phyloP scores from a whole-genome alignment of 495 filamentous ascomycete genomes.

The Podospora anserina region DNA sequence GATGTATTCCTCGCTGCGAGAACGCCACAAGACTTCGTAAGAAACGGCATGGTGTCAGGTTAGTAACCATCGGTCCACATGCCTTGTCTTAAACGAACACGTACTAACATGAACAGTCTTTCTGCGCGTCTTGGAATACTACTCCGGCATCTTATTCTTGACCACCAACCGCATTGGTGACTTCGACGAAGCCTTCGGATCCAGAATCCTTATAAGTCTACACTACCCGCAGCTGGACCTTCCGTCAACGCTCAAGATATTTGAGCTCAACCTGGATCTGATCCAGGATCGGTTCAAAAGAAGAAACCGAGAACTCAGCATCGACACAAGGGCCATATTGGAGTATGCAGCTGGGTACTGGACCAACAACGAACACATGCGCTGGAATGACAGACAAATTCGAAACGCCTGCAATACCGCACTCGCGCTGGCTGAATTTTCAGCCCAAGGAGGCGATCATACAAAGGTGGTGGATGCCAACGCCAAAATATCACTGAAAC shows the following conservation, averaged over 20 bases:
- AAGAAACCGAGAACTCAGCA: background rate
- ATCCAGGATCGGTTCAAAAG: background rate
- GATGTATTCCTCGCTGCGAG: conserved; percentile 54
- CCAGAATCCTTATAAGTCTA: conserved; percentile 49
- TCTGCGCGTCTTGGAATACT: conserved; percentile 55
- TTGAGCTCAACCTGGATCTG: conserved; percentile 16
- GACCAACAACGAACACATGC: background rate
- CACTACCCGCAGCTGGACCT: conserved; percentile 39
- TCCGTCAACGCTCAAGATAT: conserved; percentile 13
- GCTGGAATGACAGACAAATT: conserved; percentile 46
- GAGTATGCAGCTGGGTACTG: conserved; percentile 14
- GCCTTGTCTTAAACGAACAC: conserved; percentile 47
- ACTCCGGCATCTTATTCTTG: conserved; percentile 55
- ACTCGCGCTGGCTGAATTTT: conserved; percentile 32
- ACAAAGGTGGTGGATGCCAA: background rate
- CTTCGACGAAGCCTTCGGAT: conserved; percentile 55
- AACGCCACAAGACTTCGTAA: conserved; percentile 34
- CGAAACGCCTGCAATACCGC: conserved; percentile 44
- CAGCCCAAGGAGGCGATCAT: background rate
- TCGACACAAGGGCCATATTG: conserved; percentile 9
- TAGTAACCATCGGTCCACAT: conserved; percentile 30
- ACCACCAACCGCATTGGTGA: conserved; percentile 53
- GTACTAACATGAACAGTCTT: conserved; percentile 36
- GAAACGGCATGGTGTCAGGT: conserved; percentile 51
- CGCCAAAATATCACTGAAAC: background rate